These are phyloP conservation scores for Diplodia scrobiculata DNA, from an alignment of 2,329 filamentous ascomycete genomes.

Conservation along the genomic window DNA sequence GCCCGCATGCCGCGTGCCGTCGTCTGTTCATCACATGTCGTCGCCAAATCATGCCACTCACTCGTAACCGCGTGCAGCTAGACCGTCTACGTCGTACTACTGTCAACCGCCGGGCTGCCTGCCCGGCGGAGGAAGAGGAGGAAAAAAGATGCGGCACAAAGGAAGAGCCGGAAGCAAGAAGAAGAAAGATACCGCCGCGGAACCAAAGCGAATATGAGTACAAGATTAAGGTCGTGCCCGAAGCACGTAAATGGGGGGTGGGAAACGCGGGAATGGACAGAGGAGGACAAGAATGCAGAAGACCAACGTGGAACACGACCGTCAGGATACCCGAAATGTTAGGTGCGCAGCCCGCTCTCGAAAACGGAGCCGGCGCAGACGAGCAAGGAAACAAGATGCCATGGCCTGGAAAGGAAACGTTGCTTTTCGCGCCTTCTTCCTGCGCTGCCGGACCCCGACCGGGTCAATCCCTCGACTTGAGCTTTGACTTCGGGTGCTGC, in stretches of 20 bases:
- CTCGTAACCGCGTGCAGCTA: constrained; percentile 18
- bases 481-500: constrained; percentile 30
- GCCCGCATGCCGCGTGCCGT: constrained; percentile 8
- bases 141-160: neutral
- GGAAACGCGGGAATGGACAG: neutral
- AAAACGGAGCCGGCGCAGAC: neutral
- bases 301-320: neutral
- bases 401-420: neutral
- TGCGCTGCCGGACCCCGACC: no score
- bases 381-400: neutral
- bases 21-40: constrained; percentile 12
- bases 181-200: neutral
- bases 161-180: neutral
- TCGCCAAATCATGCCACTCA: constrained; percentile 8
- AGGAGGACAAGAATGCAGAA: neutral
- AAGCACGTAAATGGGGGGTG: neutral
- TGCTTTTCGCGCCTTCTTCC: neutral
- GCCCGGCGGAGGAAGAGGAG: neutral
- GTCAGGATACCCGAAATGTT: constrained; percentile 28
- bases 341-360: neutral
- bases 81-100: constrained; percentile 24
- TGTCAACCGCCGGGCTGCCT: neutral
- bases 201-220: constrained; percentile 21
- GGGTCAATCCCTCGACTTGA: constrained; percentile 15
- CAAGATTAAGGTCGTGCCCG: constrained; percentile 20